Base-by-base conservation (phyloP, 441 rosid species). In the Mallotus repandus region DNA sequence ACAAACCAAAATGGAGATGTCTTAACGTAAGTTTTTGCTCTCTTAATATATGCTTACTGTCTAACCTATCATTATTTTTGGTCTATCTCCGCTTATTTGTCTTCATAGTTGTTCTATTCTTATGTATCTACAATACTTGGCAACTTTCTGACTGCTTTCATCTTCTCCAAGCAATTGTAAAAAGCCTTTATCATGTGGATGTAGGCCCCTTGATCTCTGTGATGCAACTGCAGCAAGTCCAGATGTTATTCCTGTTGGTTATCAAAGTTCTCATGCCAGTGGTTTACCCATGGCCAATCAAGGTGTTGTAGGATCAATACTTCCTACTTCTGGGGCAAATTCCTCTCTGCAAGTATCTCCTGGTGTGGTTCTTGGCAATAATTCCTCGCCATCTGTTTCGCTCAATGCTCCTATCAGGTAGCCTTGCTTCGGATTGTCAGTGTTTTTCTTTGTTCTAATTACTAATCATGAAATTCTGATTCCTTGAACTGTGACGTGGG, bases 121-220 rank as follows among this genome's bases (percentile, higher is more conserved):
- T 25, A 68, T 72, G 22, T 61, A 63, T 75, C 32, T 52, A 18
- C 22, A 21, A 50, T 74, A 53, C 50, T 4, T 77, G 62, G 79
- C 59, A 10, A 54, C 46, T 71, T 59, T 70, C 55, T 73, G 63
- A 35, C 54, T 75, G 52, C 70, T 79, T 72, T 76, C 77, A 46
- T 62, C 41, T 70, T 10, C 45, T 66, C 46, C 76, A 45, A 71
- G 68, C 66, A 66, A 21, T 57, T 71, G 72, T 52, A 59, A 54
- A 45, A 53, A 76, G 67, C 80, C 73, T 69, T 68, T 75, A 68
- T 52, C 45, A 68, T 77, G 69, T 80, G 80, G 79, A 79, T 87
- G 88, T 85, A 97, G 99, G 92, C 99, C 99, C 68, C 93, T 91
- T 76, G 99, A 97, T 88, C 85, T 97, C 70, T 90, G 93, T 81